phyloP scores from a whole-genome alignment of 139 green algal species.

The Monoraphidium neglectum region DNA sequence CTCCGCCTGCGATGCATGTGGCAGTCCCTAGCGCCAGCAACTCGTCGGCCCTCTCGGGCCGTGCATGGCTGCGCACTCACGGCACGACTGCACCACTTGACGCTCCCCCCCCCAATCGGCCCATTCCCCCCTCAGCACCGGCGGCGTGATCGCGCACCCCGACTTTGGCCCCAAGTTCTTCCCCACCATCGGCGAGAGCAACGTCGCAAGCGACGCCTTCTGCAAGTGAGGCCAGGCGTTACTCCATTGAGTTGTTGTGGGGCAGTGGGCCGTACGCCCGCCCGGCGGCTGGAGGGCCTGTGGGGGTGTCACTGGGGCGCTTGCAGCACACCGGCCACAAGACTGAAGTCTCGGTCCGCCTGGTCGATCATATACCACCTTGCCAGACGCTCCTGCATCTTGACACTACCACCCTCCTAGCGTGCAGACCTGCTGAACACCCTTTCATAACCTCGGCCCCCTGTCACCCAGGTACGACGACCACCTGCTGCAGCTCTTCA shows the following conservation, averaged over 20 bases:
- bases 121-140: not conserved
- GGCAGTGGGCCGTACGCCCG: too few relatives aligned
- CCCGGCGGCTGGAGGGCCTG: slow-evolving; percentile 7
- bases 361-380: not conserved
- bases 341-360: not conserved
- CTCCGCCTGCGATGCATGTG: too few relatives aligned
- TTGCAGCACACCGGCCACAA: not conserved
- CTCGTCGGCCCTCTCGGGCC: too few relatives aligned
- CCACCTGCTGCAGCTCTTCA: slow-evolving; percentile 71
- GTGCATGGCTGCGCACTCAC: too few relatives aligned
- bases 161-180: not conserved
- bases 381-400: not conserved
- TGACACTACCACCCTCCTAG: not conserved
- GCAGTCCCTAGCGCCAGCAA: too few relatives aligned
- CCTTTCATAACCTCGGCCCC: too few relatives aligned
- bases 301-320: slow-evolving; percentile 15
- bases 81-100: too few relatives aligned
- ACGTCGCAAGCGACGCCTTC: too few relatives aligned
- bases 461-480: slow-evolving; percentile 48
- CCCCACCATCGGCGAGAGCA: not conserved
- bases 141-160: not conserved
- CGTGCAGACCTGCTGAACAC: too few relatives aligned
- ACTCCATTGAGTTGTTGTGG: too few relatives aligned
- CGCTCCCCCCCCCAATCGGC: too few relatives aligned
- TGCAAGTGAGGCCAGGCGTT: too few relatives aligned